Evolutionary conservation across 441 rosid species (phyloP), one percentile per base, ranked within the genome.

Genomic region (Viola pubescens): DNA sequence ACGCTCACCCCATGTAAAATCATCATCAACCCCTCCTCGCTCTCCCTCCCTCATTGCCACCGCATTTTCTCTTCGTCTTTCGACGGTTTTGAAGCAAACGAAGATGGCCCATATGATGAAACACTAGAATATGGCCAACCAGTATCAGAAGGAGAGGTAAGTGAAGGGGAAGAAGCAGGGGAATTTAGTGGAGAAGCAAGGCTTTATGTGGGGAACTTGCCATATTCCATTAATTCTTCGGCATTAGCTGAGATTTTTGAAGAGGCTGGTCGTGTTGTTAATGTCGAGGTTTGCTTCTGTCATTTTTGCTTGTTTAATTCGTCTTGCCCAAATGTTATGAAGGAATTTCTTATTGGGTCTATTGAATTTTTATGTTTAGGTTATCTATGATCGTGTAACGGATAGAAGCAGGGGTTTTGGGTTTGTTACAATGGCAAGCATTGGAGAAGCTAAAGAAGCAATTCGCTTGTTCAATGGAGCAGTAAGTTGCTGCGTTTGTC

Each of bases 381-480:
- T 87, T 73, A 89, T 89, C 8, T 82, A 84, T 58, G 87, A 87
- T 76, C 78, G 88, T 68, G 88, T 81, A 8, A 89, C 92, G 3
- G 92, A 87, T 63, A 82, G 97, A 80, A 89, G 98, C 89, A 87
- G 98, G 66, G 98, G 96, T 6, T 92, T 92, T 69, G 97, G 79
- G 8, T 89, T 92, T 68, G 89, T 89, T 7, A 78, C 92, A 3
- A 86, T 92, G 98, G 88, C 56, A 57, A 82, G 71, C 68, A 66
- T 76, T 44, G 87, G 87, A 56, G 92, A 89, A 74, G 98, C 19
- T 16, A 16, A 16, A 16, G 19, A 16, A 16, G 19, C 19, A 16
- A 16, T 16, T 16, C 19, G 19, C 19, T 16, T 16, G 19, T 16
- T 16, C 19, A 16, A 16, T 16, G 19, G 19, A 16, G 79, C 97